Conservation (phyloP, 352 stramenopile species). For the Pythium brassicae region DNA sequence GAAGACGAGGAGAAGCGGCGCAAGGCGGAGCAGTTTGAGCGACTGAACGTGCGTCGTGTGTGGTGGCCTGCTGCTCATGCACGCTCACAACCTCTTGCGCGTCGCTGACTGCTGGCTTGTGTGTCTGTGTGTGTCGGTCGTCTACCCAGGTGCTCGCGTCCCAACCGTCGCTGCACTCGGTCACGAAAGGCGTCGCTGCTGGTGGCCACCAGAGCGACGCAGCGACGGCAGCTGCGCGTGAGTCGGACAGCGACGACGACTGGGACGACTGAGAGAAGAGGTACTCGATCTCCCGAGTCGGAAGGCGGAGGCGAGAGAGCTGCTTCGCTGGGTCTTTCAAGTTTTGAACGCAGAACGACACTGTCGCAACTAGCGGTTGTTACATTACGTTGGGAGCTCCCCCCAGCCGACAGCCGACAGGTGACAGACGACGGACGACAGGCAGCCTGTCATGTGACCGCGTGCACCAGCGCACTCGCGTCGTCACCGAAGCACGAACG, state of each 20-base stretch:
- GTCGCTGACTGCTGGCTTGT: not conserved
- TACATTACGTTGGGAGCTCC: not conserved
- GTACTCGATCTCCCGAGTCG: too few relatives aligned
- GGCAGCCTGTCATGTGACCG: constrained; percentile 1
- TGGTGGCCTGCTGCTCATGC: not conserved
- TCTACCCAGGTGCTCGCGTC: constrained; percentile 40
- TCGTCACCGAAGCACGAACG: constrained; percentile 34
- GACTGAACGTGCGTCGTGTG: constrained; percentile 48
- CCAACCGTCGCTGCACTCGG: constrained; percentile 68
- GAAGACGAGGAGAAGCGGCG: constrained; percentile 61
- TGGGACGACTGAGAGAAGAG: constrained; percentile 70
- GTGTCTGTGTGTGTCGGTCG: constrained; percentile 5
- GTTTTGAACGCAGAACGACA: constrained; percentile 2
- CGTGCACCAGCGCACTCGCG: too few relatives aligned
- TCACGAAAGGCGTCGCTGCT: constrained; percentile 22
- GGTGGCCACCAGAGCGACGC: not conserved
- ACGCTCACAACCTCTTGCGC: too few relatives aligned
- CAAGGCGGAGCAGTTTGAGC: constrained; percentile 63
- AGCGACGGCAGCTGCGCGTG: constrained; percentile 14
- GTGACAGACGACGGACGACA: too few relatives aligned
- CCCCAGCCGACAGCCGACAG: too few relatives aligned
- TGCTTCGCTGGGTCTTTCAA: not conserved
- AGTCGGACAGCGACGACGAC: constrained; percentile 72
- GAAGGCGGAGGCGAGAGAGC: constrained; percentile 11
- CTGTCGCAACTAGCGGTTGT: not conserved